phyloP scores from a whole-genome alignment of 75 land plant genomes.

The Chamaecyparis obtusa region DNA sequence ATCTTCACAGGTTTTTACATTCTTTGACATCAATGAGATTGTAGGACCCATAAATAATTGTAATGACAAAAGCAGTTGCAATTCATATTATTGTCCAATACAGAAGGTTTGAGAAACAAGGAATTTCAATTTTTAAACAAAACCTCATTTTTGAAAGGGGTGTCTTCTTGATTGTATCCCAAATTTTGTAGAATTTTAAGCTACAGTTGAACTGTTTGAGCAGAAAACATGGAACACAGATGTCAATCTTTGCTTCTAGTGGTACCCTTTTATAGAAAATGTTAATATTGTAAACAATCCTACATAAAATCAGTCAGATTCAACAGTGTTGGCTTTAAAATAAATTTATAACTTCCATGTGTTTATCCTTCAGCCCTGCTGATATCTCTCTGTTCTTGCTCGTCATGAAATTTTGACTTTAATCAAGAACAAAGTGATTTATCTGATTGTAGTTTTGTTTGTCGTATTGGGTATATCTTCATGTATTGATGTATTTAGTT shows the following conservation, averaged over 20 bases:
- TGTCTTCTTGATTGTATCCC: background rate
- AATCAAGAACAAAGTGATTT: background rate
- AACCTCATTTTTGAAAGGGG: background rate
- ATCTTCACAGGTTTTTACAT: no score
- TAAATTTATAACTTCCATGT: background rate
- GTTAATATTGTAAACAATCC: background rate
- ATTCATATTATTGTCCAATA: background rate
- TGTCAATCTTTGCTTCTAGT: background rate
- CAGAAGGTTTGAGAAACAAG: background rate
- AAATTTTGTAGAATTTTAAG: background rate
- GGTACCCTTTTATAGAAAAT: background rate
- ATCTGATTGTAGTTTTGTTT: background rate
- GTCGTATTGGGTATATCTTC: background rate
- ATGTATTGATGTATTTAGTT: background rate
- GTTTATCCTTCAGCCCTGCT: background rate
- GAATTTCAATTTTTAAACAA: background rate
- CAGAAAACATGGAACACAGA: background rate
- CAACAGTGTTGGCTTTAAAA: background rate
- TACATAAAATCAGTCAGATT: background rate
- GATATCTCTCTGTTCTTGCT: background rate
- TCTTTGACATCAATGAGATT: no score
- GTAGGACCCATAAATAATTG: background rate
- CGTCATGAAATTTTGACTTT: background rate
- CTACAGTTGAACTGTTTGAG: background rate
- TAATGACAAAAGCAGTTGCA: background rate